Conservation (phyloP, 176 grass and related monocot genomes). For the Oryza punctata region DNA sequence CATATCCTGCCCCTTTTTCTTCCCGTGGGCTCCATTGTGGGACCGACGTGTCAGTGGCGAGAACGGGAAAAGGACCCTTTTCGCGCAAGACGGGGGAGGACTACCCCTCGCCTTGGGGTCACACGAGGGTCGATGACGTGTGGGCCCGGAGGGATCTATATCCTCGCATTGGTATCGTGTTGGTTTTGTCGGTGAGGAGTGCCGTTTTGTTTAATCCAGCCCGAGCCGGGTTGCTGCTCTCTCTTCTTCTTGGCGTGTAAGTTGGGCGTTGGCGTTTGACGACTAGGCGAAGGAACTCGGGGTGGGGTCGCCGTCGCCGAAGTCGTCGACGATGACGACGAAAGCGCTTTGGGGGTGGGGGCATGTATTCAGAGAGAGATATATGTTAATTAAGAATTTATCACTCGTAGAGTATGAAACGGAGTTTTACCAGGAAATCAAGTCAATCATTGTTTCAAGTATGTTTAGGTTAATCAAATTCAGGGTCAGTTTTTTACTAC, state of each 20-base stretch:
- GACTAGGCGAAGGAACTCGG: no score
- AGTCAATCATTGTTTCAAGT: no score
- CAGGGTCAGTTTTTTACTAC: no score
- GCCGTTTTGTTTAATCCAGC: neutral
- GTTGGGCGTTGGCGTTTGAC: neutral
- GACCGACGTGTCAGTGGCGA: neutral
- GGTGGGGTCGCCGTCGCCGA: no score
- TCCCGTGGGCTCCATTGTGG: neutral
- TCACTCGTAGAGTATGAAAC: no score
- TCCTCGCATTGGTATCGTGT: no score
- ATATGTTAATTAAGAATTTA: no score
- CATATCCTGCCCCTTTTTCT: neutral
- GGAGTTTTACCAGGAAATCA: no score
- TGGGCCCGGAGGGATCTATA: neutral
- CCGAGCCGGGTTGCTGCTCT: neutral
- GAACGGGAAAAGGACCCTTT: constrained; percentile 36
- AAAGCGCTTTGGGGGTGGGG: no score
- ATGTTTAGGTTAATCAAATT: no score
- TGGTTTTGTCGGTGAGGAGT: neutral
- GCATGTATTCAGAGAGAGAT: no score
- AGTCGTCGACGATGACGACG: no score
- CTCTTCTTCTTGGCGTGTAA: constrained; percentile 41
- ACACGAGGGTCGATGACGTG: neutral
- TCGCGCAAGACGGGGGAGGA: constrained; percentile 13
- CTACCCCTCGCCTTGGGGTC: neutral